Evolutionary conservation across 1,139 yeast species (phyloP).

Genomic region (Zygoascus sp.): DNA sequence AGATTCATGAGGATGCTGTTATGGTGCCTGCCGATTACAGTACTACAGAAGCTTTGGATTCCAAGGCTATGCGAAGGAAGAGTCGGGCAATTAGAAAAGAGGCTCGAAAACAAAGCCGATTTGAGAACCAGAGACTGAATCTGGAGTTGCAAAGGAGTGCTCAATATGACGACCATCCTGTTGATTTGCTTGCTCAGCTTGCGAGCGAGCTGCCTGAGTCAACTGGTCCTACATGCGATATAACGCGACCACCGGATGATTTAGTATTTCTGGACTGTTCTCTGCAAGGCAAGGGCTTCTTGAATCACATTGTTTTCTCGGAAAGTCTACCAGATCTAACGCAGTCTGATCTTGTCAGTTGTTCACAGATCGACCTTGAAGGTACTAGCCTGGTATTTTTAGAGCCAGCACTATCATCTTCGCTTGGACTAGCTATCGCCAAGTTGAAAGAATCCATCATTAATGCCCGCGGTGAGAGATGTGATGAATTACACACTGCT

Average conservation of each 20-base stretch:
- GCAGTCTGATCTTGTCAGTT: background rate
- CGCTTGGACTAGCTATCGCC: conserved; percentile 3
- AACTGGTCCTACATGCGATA: conserved; percentile 8
- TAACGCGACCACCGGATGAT: conserved; percentile 13
- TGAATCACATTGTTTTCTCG: conserved; percentile 1
- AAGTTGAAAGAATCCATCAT: background rate
- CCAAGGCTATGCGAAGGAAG: background rate
- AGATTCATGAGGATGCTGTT: background rate
- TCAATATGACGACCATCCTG: background rate
- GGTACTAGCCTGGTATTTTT: conserved; percentile 1
- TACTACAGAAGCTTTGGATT: background rate
- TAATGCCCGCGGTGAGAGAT: background rate
- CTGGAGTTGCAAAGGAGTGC: background rate
- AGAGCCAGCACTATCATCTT: conserved; percentile 2
- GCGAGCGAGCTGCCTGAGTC: background rate
- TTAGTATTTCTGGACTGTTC: conserved; percentile 13
- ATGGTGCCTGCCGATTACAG: background rate
- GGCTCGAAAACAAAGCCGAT: background rate
- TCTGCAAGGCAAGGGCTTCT: conserved; percentile 10
- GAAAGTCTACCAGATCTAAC: background rate
- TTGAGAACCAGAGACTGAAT: background rate
- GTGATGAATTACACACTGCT: background rate
- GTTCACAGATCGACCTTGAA: background rate
- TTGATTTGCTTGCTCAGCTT: background rate
- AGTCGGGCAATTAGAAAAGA: background rate